phyloP scores from a whole-genome alignment of 768 basidiomycete genomes.

The Gloeopeniophorella convolvens region DNA sequence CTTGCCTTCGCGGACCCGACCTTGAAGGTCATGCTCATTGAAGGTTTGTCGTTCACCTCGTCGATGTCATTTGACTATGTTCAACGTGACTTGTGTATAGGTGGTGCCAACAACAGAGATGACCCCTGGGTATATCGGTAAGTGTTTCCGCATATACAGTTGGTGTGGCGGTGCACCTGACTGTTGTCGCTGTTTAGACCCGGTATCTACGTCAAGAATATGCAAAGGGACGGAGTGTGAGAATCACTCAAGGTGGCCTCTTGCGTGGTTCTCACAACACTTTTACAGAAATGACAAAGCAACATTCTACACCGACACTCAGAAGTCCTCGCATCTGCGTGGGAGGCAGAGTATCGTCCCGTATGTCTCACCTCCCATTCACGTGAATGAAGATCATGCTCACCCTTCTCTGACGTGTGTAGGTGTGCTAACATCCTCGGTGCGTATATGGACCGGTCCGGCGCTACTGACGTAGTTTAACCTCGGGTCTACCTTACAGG shows the following conservation, averaged over 20 bases:
- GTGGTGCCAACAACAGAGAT: constrained; percentile 63
- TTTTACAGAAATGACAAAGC: constrained; percentile 61
- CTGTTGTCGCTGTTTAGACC: too few relatives aligned
- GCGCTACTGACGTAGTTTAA: too few relatives aligned
- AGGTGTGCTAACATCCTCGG: constrained; percentile 53
- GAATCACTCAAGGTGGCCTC: constrained; percentile 18
- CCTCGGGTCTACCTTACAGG: too few relatives aligned
- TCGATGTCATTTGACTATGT: not conserved
- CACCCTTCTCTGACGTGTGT: not conserved
- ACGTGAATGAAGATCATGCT: not conserved
- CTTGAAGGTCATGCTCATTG: constrained; percentile 70
- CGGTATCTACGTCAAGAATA: constrained; percentile 64
- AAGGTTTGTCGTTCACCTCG: constrained; percentile 36
- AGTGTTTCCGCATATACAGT: too few relatives aligned
- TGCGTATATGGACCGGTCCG: too few relatives aligned
- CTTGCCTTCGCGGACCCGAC: constrained; percentile 66
- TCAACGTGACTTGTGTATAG: constrained; percentile 27
- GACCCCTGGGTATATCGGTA: constrained; percentile 79
- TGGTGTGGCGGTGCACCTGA: too few relatives aligned
- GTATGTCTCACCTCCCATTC: constrained; percentile 32
- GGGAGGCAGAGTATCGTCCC: constrained; percentile 64
- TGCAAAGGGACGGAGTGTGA: constrained; percentile 63
- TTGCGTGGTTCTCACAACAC: not conserved
- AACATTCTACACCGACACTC: constrained; percentile 62
- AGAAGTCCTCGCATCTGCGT: constrained; percentile 49